phyloP scores from a whole-genome alignment of 2,329 filamentous ascomycete species.

The Phialophora expanda region DNA sequence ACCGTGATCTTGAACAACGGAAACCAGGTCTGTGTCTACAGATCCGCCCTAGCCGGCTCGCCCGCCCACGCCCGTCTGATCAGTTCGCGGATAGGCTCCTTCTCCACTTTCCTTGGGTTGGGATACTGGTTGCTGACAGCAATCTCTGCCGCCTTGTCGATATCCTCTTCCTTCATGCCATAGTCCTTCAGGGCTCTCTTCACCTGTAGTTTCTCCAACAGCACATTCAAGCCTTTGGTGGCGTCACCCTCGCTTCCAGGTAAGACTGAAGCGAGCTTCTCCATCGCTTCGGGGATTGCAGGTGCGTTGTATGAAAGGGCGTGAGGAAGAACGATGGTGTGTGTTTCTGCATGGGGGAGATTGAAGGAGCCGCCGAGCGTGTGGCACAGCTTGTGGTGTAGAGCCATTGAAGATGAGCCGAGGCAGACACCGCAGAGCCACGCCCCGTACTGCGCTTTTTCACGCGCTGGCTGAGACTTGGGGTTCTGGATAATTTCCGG shows the following conservation, averaged over 20 bases:
- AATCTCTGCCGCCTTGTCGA: constrained; percentile 66
- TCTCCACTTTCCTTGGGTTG: constrained; percentile 63
- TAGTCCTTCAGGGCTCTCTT: constrained; percentile 59
- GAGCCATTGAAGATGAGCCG: constrained; percentile 65
- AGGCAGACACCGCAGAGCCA: constrained; percentile 69
- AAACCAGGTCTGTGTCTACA: constrained; percentile 21
- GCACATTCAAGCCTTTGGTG: constrained; percentile 61
- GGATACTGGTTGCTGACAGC: constrained; percentile 64
- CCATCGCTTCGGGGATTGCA: constrained; percentile 59
- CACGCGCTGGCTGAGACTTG: constrained; percentile 53
- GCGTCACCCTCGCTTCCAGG: constrained; percentile 65
- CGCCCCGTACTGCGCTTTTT: constrained; percentile 64
- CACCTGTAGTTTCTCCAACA: constrained; percentile 61
- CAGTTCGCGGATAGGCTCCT: constrained; percentile 59
- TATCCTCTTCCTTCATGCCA: constrained; percentile 65
- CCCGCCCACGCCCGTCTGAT: constrained; percentile 67
- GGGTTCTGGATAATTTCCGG: constrained; percentile 58
- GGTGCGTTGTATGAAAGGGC: constrained; percentile 68
- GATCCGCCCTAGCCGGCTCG: constrained; percentile 45
- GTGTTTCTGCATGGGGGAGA: constrained; percentile 69
- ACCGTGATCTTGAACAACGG: neutral
- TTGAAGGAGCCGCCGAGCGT: constrained; percentile 67
- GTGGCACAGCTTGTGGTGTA: constrained; percentile 73
- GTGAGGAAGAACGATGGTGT: constrained; percentile 67
- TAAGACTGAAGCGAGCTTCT: constrained; percentile 58